Evolutionary conservation across 441 rosid species (phyloP), one percentile per base, ranked within the genome.

Genomic region (Pelargonium citronellum): DNA sequence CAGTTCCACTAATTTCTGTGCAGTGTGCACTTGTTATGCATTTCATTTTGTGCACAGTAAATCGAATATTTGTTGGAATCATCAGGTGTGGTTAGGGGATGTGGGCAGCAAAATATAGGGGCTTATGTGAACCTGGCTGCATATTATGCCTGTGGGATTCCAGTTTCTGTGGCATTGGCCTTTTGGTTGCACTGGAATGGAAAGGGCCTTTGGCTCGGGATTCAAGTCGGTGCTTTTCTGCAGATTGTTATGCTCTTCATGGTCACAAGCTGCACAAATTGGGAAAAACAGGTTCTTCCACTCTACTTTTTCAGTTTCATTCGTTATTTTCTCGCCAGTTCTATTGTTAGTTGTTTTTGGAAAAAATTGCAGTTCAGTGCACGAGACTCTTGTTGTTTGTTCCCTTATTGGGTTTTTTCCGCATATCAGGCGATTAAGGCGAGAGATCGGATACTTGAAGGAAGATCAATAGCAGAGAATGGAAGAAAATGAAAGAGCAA

Each of bases 101-200:
- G 83, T 3, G 90, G 93, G 57, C 80, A 88, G 90, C 93, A 88
- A 75, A 77, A 83, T 47, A 71, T 86, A 27, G 93, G 90, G 66
- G 89, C 90, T 39, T 88, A 81, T 74, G 75, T 85, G 5, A 86
- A 86, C 73, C 83, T 88, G 13, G 83, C 75, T 58, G 82, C 93
- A 15, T 86, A 78, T 65, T 88, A 88, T 70, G 74, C 79, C 2
- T 81, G 78, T 67, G 88, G 93, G 51, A 74, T 85, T 64, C 93
- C 90, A 8, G 61, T 82, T 27, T 83, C 87, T 10, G 82, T 71
- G 13, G n/a, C 69, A 1, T 71, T 86, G 72, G 90, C 84, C 13
- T 88, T 88, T 67, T 77, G 83, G 85, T 6, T 73, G 60, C 30
- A 82, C 37, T 11, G 82, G 69, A 77, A 78, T 68, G 89, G 87